phyloP scores from a whole-genome alignment of 176 grass and related monocot genomes.

The Urochloa ruziziensis region DNA sequence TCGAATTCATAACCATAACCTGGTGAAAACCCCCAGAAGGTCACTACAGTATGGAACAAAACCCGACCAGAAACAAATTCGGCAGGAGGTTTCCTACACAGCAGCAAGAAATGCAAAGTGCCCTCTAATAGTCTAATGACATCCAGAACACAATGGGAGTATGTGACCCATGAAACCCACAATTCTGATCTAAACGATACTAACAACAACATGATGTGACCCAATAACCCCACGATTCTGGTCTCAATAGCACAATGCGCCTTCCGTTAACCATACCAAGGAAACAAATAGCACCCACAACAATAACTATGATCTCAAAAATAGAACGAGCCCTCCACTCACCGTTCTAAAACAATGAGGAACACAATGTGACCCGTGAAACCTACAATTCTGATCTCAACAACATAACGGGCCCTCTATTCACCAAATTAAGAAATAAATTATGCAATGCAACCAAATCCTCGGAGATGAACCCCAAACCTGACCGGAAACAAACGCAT shows the following conservation, averaged over 20 bases:
- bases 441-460: not conserved
- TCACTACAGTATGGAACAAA: not conserved
- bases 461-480: not conserved
- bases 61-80: not conserved
- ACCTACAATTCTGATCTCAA: not conserved
- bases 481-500: slow-evolving; percentile 8
- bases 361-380: not conserved
- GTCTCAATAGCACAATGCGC: slow-evolving; percentile 13
- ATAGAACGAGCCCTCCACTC: not conserved
- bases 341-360: not conserved
- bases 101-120: not conserved
- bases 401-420: not conserved
- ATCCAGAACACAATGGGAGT: not conserved
- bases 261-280: not conserved
- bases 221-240: not conserved
- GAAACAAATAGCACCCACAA: not conserved
- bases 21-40: not conserved
- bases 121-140: not conserved
- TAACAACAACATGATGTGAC: not conserved
- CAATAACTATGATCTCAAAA: not conserved
- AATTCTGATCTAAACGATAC: not conserved
- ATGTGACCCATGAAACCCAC: not conserved
- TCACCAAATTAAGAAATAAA: not conserved
- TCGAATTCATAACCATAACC: not conserved
- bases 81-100: not conserved